Evolutionary conservation across 2,329 filamentous ascomycete species (phyloP).

Genomic region (Fonsecaea pugnacius): DNA sequence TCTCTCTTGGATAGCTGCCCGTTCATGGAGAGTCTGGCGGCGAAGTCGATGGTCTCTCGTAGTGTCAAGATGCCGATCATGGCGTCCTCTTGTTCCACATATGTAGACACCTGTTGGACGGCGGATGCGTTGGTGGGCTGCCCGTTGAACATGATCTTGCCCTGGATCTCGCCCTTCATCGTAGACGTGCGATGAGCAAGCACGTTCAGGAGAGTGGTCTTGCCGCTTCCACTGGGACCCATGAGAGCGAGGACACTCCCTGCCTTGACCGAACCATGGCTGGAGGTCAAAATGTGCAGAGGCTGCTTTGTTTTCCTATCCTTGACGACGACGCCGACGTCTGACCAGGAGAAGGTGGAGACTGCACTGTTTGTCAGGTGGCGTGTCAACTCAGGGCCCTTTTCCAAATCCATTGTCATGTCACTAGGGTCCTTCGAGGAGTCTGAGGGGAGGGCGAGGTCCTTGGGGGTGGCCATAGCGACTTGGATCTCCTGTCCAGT

Average conservation of each 20-base stretch:
- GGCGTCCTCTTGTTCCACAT: constrained; percentile 87
- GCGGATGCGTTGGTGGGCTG: constrained; percentile 54
- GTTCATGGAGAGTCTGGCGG: constrained; percentile 68
- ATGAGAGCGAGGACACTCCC: constrained; percentile 74
- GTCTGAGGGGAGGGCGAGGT: background rate
- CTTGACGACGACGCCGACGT: constrained; percentile 72
- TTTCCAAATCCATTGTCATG: constrained; percentile 21
- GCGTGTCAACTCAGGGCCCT: constrained; percentile 40
- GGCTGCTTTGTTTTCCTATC: constrained; percentile 68
- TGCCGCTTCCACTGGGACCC: constrained; percentile 75
- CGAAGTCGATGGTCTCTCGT: constrained; percentile 77
- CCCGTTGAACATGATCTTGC: constrained; percentile 68
- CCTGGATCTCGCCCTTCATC: constrained; percentile 59
- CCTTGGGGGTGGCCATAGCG: background rate
- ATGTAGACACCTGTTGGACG: constrained; percentile 71
- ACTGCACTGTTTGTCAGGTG: constrained; percentile 68
- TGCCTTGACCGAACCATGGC: constrained; percentile 67
- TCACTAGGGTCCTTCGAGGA: background rate
- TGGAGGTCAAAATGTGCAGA: constrained; percentile 65
- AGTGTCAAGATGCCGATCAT: constrained; percentile 81
- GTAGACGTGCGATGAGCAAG: constrained; percentile 67
- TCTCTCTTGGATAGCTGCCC: constrained; percentile 60
- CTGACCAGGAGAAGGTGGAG: constrained; percentile 67
- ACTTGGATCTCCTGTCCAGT: background rate
- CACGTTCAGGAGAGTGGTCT: constrained; percentile 82